Conservation (phyloP, 192 early-diverging fungal genomes). For the Rhizophagus sp. region DNA sequence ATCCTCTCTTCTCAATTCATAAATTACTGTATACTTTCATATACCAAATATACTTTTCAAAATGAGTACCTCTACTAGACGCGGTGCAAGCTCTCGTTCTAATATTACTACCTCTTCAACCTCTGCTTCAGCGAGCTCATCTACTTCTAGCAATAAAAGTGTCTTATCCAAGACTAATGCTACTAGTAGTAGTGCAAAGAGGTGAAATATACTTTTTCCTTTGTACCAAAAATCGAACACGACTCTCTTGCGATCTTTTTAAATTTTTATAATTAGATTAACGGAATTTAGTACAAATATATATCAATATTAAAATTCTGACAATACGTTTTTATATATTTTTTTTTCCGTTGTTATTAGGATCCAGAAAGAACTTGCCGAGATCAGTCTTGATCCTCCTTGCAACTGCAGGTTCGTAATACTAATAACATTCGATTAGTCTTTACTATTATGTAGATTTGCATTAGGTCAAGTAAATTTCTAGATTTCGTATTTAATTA, state of each 20-base stretch:
- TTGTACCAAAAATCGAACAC: neutral
- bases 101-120: slow-evolving; percentile 20
- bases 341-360: slow-evolving; percentile 42
- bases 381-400: slow-evolving; percentile 94
- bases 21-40: neutral
- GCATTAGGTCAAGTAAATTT: neutral
- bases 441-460: neutral
- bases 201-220: slow-evolving; percentile 18
- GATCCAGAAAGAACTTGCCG: slow-evolving; percentile 96
- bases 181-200: slow-evolving; percentile 31
- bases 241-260: neutral
- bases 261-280: slow-evolving; percentile 1
- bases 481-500: neutral
- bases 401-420: slow-evolving; percentile 75
- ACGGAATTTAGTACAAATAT: no score
- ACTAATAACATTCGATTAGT: neutral
- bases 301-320: neutral
- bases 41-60: neutral
- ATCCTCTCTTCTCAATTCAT: neutral
- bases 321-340: neutral
- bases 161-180: neutral
- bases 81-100: slow-evolving; percentile 19
- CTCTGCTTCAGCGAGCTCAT: slow-evolving; percentile 7
- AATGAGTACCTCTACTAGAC: slow-evolving; percentile 27
- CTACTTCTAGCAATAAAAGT: slow-evolving; percentile 1